Conservation (phyloP, 2,329 filamentous ascomycete genomes). For the Teratosphaeria nubilosa region DNA sequence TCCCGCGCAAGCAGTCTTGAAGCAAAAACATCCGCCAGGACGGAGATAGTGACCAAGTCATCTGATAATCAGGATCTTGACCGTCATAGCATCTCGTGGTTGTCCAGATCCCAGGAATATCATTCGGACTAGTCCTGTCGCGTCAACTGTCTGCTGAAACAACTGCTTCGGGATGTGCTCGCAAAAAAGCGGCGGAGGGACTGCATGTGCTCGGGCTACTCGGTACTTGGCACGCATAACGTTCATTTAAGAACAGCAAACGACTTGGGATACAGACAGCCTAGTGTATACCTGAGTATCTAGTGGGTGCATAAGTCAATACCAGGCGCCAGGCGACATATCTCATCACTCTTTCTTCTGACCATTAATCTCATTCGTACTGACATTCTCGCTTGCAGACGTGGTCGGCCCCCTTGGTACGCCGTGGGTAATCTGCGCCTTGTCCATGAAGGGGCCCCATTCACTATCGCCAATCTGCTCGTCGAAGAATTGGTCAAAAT, state of each 20-base stretch:
- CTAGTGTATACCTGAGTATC: not conserved
- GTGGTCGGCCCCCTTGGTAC: not conserved
- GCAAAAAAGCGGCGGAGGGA: not conserved
- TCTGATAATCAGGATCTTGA: too few relatives aligned
- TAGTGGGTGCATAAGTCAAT: not conserved
- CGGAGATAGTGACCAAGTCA: too few relatives aligned
- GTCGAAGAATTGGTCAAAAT: slow-evolving; percentile 46
- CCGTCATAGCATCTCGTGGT: too few relatives aligned
- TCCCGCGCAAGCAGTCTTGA: too few relatives aligned
- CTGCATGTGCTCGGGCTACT: not conserved
- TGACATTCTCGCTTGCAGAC: not conserved
- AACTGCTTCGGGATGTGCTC: not conserved
- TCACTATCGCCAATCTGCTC: slow-evolving; percentile 40
- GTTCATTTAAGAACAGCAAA: not conserved
- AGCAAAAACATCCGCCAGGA: too few relatives aligned
- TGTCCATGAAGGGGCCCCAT: slow-evolving; percentile 3
- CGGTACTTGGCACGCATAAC: not conserved
- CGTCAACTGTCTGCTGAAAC: not conserved
- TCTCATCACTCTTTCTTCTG: not conserved
- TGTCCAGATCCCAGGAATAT: too few relatives aligned
- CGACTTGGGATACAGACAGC: not conserved
- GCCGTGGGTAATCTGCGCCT: slow-evolving; percentile 4
- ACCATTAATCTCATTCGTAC: not conserved
- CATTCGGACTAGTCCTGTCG: too few relatives aligned
- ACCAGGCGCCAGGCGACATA: not conserved